phyloP scores from a whole-genome alignment of 495 filamentous ascomycete genomes.

The Aspergillus baeticus region DNA sequence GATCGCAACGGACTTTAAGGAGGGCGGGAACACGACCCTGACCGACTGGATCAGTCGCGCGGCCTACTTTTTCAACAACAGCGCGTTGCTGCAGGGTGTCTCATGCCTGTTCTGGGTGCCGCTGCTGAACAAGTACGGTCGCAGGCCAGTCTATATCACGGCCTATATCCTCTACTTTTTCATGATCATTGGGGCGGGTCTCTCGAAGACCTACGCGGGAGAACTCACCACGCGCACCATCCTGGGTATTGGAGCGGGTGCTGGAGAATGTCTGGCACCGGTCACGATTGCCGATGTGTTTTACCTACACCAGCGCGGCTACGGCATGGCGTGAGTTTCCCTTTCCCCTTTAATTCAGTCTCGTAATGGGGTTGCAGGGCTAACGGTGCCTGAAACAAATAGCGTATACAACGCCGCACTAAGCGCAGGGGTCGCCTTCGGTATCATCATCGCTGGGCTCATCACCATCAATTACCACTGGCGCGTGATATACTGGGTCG shows the following conservation, averaged over 20 bases:
- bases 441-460: constrained; percentile 49
- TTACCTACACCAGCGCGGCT: constrained; percentile 58
- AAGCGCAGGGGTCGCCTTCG: constrained; percentile 41
- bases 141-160: constrained; percentile 51
- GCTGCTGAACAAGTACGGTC: constrained; percentile 52
- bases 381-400: no score
- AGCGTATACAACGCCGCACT: constrained; percentile 49
- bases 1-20: constrained; percentile 47
- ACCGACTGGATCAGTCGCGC: constrained; percentile 39
- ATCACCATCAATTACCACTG: constrained; percentile 50
- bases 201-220: constrained; percentile 40
- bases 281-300: constrained; percentile 57
- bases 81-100: constrained; percentile 48
- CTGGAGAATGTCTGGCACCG: constrained; percentile 51
- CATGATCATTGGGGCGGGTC: constrained; percentile 44
- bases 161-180: constrained; percentile 46
- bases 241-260: constrained; percentile 51
- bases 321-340: constrained; percentile 29
- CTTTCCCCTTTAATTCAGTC: no score
- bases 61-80: constrained; percentile 53
- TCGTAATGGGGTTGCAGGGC: no score
- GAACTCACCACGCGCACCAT: constrained; percentile 47
- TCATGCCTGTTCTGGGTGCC: constrained; percentile 58
- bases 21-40: constrained; percentile 27
- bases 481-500: constrained; percentile 52